A percentile compares a stretch with the other conserved stretches of the same genome.
Conservation (phyloP, 306 rosid genomes). For the Acacia crassicarpa region DNA sequence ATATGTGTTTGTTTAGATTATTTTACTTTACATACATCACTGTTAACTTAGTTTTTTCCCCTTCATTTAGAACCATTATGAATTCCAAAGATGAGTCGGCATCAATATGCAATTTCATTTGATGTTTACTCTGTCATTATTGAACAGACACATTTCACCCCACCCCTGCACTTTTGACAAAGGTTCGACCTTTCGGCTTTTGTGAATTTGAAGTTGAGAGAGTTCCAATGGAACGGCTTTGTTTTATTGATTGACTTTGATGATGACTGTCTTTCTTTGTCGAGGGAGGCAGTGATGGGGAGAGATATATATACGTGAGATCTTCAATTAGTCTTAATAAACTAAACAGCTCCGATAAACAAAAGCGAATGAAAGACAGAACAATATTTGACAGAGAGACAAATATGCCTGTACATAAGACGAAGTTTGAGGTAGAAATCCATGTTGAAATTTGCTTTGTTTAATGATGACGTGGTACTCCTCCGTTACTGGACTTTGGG, state of each 20-base stretch:
- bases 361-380: background rate
- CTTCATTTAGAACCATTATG: background rate
- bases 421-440: background rate
- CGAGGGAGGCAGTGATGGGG: conserved; percentile 2
- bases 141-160: background rate
- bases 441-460: background rate
- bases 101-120: background rate
- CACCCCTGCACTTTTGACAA: background rate
- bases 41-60: background rate
- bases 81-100: background rate
- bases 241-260: conserved; percentile 12
- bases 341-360: background rate
- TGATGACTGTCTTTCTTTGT: conserved; percentile 20
- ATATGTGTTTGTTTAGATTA: background rate
- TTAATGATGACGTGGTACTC: background rate
- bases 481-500: background rate
- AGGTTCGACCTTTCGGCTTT: background rate
- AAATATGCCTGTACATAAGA: background rate
- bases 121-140: background rate
- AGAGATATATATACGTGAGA: background rate
- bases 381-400: background rate
- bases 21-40: background rate
- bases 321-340: background rate
- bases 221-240: background rate
- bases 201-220: background rate